Evolutionary conservation across 2,329 filamentous ascomycete species (phyloP), one percentile per base, ranked within the genome.

Genomic region (Ascochyta rabiei): DNA sequence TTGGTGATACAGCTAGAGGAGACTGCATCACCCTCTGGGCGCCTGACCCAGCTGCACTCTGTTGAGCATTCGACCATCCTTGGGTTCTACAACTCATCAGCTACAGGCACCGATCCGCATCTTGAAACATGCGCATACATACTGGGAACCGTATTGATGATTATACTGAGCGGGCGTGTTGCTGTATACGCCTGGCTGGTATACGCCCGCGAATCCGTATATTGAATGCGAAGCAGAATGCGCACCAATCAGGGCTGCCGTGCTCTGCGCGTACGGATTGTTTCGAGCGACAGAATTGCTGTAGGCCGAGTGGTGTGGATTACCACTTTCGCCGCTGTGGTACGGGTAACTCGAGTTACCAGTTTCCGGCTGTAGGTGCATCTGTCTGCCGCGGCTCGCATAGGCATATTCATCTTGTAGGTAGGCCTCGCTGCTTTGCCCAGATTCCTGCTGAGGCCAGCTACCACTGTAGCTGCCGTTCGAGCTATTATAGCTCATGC

Each of bases 371-470:
- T 49, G 52, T 10, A 30, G n/a, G 4, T 19, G 15, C 19, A 30
- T 16, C n/a, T 41, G 46, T 12, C 34, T 13, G 18, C 4, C 16
- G 12, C 30, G 28, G 19, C 30, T 38, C 8, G 26, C 7, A 37
- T 38, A 41, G 16, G 34, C 46, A 21, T 7, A 13, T 0, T 13
- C 13, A 7, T 6, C 10, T 13, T 55, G 40, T 35, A 24, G 9
- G 16, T 42, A 33, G 12, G 16, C 15, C 7, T 13, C 30, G 41
- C 35, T 40, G 30, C n/a, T 35, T 16, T 46, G 40, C 7, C 23
- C 52, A 33, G 34, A 8, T n/a, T n/a, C 15, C n/a, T 49, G 52
- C 24, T 40, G 41, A 16, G 41, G 15, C 52, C 52, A 55, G 16
- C 3, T 15, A 15, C 23, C 21, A 34, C 37, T 30, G 34, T 44